phyloP scores from a whole-genome alignment of 2,329 filamentous ascomycete species.

The Arachnomyces sp. region DNA sequence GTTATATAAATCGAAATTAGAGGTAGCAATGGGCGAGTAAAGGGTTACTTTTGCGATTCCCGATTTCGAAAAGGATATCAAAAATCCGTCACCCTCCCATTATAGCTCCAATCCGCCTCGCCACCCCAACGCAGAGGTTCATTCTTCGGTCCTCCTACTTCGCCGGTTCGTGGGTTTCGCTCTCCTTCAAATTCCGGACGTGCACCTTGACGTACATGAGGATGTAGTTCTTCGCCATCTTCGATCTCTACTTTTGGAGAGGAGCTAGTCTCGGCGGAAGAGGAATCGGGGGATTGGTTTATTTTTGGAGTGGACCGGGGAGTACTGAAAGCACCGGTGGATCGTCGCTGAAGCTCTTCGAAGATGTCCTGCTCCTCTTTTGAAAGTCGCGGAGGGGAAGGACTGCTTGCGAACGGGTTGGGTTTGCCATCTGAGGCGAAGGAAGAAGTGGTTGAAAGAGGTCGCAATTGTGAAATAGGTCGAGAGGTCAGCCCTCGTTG shows the following conservation, averaged over 20 bases:
- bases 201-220: slow-evolving; percentile 66
- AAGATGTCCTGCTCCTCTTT: slow-evolving; percentile 85
- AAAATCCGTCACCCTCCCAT: slow-evolving; percentile 92
- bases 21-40: too few relatives aligned
- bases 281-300: slow-evolving; percentile 43
- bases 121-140: slow-evolving; percentile 85
- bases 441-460: slow-evolving; percentile 20
- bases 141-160: slow-evolving; percentile 95
- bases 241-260: slow-evolving; percentile 36
- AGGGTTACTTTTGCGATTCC: too few relatives aligned
- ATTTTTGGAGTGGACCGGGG: slow-evolving; percentile 39
- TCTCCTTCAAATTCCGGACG: slow-evolving; percentile 91
- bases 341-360: slow-evolving; percentile 73
- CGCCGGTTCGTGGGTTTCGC: slow-evolving; percentile 83
- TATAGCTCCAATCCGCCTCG: slow-evolving; percentile 79
- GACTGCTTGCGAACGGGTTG: slow-evolving; percentile 37
- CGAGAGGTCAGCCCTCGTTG: neutral
- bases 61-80: slow-evolving; percentile 24
- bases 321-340: slow-evolving; percentile 68
- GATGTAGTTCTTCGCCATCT: slow-evolving; percentile 59
- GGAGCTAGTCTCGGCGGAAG: slow-evolving; percentile 16
- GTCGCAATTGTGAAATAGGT: slow-evolving; percentile 4
- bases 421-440: slow-evolving; percentile 17
- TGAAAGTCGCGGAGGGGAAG: slow-evolving; percentile 77
- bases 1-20: too few relatives aligned